phyloP scores from a whole-genome alignment of 345 rosid species.

The Syzygium aromaticum region DNA sequence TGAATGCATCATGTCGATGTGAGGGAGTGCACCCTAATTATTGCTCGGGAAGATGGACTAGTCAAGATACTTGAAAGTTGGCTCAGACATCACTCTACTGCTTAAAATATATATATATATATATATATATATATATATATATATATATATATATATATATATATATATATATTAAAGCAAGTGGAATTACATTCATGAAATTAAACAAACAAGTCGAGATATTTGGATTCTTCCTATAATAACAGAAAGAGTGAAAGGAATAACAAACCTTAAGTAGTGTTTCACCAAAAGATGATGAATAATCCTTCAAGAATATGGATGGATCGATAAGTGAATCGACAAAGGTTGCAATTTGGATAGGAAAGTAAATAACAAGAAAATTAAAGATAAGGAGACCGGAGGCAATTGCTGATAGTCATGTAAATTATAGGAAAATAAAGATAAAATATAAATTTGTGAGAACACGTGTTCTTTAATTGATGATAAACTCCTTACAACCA shows the following conservation, averaged over 20 bases:
- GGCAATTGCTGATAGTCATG: background rate
- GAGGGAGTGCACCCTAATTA: background rate
- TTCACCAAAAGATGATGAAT: background rate
- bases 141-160: no score
- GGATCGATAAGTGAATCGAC: background rate
- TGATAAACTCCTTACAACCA: background rate
- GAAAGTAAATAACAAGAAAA: no score
- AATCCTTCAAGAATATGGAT: background rate
- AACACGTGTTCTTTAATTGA: background rate
- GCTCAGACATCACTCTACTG: background rate
- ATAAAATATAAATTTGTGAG: background rate
- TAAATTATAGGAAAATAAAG: background rate
- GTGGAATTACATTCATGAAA: background rate
- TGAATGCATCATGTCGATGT: background rate
- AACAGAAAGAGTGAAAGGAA: background rate
- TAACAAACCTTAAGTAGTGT: background rate
- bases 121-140: no score
- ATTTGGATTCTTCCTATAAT: background rate
- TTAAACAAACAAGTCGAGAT: background rate
- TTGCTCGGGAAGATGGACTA: background rate
- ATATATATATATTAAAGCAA: background rate
- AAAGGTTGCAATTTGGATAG: background rate
- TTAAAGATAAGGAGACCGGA: background rate
- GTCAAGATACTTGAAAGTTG: background rate
- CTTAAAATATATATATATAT: no score